Evolutionary conservation across 2,329 filamentous ascomycete genomes (phyloP), one percentile per base, ranked within the genome.

Genomic region (Anisogramma anomala): DNA sequence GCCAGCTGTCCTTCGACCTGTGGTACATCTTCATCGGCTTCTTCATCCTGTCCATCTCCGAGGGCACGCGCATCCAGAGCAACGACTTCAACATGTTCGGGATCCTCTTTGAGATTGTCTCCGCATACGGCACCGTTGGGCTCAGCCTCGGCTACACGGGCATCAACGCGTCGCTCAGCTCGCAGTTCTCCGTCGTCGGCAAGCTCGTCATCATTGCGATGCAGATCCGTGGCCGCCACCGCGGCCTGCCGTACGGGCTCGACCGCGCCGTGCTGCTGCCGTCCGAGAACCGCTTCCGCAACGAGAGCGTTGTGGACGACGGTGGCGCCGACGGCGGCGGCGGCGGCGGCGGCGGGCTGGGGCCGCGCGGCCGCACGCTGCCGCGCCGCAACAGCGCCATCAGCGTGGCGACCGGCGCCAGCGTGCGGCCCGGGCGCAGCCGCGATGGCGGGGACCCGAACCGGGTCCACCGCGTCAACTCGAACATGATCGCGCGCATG

Each of bases 11-110:
- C 40, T 98, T 98, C 64, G 91, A 98, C 62, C 61, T 98, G 60
- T 98, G 91, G 91, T 98, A 87, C 54, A 82, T 98, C 43, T 94
- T 94, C 56, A 60, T 96, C 17, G 91, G 91, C 1, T 77, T 94
- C 52, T 98, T 98, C 63, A 75, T 96, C 57, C 83, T 98, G 53
- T 73, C 82, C 46, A 94, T 98, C 52, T 79, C 84, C 22, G 93
- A 98, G 63, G 89, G 87, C 3, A 43, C 53, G 6, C 76, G 79
- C 13, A 67, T 98, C 10, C 68, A 83, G 55, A 72, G 54, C 3
- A 59, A 61, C 23, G 65, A 79, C 3, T 84, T 87, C 52, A 72
- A 76, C 43, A 65, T 84, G 57, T 88, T 84, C 56, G 64, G 71
- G 6, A 67, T 79, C 5, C 68, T 94, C 3, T 94, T 94, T 53